Percentiles rank a stretch among this genome's conserved stretches.
These are phyloP conservation scores for Penicillium canariense DNA, from an alignment of 495 filamentous ascomycete species.

Conservation along the genomic window DNA sequence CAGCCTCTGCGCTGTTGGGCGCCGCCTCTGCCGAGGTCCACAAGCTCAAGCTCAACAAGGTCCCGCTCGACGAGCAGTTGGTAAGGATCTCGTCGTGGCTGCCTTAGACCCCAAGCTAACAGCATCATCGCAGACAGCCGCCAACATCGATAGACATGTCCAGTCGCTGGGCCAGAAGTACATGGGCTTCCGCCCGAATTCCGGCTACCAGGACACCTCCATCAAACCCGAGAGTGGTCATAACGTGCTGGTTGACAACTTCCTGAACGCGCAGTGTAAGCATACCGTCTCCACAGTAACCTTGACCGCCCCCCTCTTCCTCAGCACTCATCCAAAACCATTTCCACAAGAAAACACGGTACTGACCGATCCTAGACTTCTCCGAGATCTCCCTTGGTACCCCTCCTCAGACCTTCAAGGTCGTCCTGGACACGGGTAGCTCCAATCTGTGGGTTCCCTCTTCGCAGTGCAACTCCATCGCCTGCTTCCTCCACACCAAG, in stretches of 20 bases:
- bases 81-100: constrained; percentile 47
- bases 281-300: constrained; percentile 1
- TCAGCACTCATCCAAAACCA: neutral
- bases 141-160: constrained; percentile 78
- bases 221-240: constrained; percentile 68
- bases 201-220: constrained; percentile 74
- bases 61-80: constrained; percentile 88
- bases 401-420: constrained; percentile 94
- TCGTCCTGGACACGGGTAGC: constrained; percentile 96
- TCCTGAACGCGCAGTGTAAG: constrained; percentile 98
- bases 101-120: constrained; percentile 15
- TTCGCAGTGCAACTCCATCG: constrained; percentile 85
- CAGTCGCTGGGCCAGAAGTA: constrained; percentile 76
- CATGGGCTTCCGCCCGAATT: constrained; percentile 77
- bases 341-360: neutral
- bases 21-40: constrained; percentile 80
- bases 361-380: constrained; percentile 67
- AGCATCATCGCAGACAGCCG: constrained; percentile 54
- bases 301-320: neutral
- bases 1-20: constrained; percentile 78
- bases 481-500: constrained; percentile 95
- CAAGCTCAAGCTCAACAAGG: constrained; percentile 96
- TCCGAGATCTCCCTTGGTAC: constrained; percentile 91
- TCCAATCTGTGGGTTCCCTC: constrained; percentile 99
- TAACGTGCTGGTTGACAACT: constrained; percentile 89